phyloP scores from a whole-genome alignment of 176 grass and related monocot genomes.

The Cenchrus fungigraminus region DNA sequence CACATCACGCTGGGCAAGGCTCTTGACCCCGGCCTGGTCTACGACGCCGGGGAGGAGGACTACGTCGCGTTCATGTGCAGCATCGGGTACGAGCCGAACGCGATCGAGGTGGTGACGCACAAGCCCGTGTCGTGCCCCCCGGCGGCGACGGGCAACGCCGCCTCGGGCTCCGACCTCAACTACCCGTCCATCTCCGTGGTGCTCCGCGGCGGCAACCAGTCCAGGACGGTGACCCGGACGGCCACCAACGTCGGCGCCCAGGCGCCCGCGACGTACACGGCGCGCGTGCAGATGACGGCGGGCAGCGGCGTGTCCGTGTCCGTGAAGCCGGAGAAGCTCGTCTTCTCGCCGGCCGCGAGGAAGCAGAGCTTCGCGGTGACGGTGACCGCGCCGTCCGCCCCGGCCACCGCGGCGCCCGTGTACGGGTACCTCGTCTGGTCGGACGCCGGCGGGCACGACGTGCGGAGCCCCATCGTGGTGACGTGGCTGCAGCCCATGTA shows the following conservation, averaged over 20 bases:
- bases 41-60: constrained; percentile 70
- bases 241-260: constrained; percentile 69
- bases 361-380: constrained; percentile 74
- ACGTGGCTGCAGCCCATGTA: constrained; percentile 77
- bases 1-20: constrained; percentile 67
- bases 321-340: constrained; percentile 71
- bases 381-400: constrained; percentile 26
- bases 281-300: constrained; percentile 64
- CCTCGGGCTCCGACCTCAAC: constrained; percentile 74
- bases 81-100: constrained; percentile 80
- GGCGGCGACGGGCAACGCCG: not conserved
- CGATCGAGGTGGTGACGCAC: constrained; percentile 89
- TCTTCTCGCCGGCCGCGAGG: constrained; percentile 49
- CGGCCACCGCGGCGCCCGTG: constrained; percentile 15
- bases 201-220: constrained; percentile 62
- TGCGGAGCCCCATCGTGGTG: constrained; percentile 84
- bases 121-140: constrained; percentile 63
- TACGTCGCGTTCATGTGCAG: constrained; percentile 91
- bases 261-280: constrained; percentile 57
- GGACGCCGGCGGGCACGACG: constrained; percentile 72
- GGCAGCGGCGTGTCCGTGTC: constrained; percentile 41
- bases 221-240: constrained; percentile 63
- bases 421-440: constrained; percentile 82
- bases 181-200: constrained; percentile 94
- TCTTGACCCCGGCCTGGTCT: constrained; percentile 85